Conservation (phyloP, 1,139 yeast species). For the Meyerozyma sp. region DNA sequence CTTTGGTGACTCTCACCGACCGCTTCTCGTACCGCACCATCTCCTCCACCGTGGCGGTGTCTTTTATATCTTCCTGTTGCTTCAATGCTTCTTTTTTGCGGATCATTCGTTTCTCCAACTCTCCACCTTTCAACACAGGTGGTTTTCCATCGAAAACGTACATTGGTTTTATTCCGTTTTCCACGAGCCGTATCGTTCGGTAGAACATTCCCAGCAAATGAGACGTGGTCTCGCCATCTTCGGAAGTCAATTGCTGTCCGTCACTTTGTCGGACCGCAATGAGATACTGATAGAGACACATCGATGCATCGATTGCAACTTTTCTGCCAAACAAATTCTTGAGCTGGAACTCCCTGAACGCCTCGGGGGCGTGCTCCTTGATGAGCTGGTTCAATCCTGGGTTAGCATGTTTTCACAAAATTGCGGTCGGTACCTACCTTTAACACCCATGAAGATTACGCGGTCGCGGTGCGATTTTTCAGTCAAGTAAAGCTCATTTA, state of each 20-base stretch:
- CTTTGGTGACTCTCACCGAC: constrained; percentile 79
- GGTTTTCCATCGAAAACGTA: constrained; percentile 97
- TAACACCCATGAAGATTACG: constrained; percentile 9
- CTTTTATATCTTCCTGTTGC: constrained; percentile 67
- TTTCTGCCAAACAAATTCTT: constrained; percentile 87
- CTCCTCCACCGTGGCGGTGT: constrained; percentile 76
- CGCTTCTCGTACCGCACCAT: constrained; percentile 76
- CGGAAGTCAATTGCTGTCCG: constrained; percentile 89
- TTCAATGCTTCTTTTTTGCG: constrained; percentile 81
- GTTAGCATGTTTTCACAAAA: constrained; percentile 6
- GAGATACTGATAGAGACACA: constrained; percentile 90
- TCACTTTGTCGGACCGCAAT: constrained; percentile 96
- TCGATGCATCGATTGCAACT: constrained; percentile 86
- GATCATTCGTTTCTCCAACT: constrained; percentile 76
- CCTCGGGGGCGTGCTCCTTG: constrained; percentile 83
- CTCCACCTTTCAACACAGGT: constrained; percentile 88
- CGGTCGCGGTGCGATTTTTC: neutral
- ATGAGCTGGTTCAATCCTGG: constrained; percentile 71
- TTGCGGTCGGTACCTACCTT: constrained; percentile 7
- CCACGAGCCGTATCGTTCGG: constrained; percentile 83
- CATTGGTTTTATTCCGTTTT: constrained; percentile 89
- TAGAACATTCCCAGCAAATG: constrained; percentile 96
- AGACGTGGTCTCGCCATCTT: constrained; percentile 89
- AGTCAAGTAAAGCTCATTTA: neutral
- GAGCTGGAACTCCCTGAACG: constrained; percentile 74